These are phyloP conservation scores for Lichtheimia ramosa DNA, from an alignment of 371 early-diverging fungal species.

Conservation along the genomic window DNA sequence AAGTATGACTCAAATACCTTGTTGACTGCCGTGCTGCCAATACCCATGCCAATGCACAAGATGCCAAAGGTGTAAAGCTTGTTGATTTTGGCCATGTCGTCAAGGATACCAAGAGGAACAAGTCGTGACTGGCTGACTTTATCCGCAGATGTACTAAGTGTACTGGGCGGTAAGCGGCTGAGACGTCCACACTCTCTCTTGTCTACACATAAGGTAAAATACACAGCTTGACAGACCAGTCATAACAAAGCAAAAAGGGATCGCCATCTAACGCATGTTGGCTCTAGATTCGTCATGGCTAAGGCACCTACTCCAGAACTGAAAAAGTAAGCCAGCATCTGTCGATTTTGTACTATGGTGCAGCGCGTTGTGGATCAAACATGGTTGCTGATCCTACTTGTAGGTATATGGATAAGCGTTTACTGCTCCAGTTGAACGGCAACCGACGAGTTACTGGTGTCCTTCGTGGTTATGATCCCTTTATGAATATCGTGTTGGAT, in stretches of 20 bases:
- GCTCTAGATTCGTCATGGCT: conserved; percentile 41
- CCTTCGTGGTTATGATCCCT: conserved; percentile 96
- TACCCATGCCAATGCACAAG: conserved; percentile 47
- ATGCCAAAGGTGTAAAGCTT: conserved; percentile 40
- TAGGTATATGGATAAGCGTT: conserved; percentile 96
- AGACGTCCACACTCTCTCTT: no score
- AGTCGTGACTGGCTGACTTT: no score
- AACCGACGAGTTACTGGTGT: conserved; percentile 90
- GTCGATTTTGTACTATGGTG: no score
- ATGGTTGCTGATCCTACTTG: background rate
- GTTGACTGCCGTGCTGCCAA: conserved; percentile 45
- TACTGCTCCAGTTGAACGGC: conserved; percentile 91
- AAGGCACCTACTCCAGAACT: conserved; percentile 82
- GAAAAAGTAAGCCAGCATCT: conserved; percentile 59
- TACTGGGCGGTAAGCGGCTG: no score
- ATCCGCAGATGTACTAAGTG: no score
- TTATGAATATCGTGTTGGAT: conserved; percentile 98
- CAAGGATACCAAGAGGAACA: conserved; percentile 1
- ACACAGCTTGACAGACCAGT: no score
- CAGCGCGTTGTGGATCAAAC: no score
- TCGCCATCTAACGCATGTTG: no score
- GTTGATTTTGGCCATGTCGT: conserved; percentile 38
- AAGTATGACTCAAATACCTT: conserved; percentile 23
- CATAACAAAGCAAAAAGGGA: no score
- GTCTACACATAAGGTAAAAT: no score